phyloP scores from a whole-genome alignment of 2,329 filamentous ascomycete species.

The Hysterium pulicare region DNA sequence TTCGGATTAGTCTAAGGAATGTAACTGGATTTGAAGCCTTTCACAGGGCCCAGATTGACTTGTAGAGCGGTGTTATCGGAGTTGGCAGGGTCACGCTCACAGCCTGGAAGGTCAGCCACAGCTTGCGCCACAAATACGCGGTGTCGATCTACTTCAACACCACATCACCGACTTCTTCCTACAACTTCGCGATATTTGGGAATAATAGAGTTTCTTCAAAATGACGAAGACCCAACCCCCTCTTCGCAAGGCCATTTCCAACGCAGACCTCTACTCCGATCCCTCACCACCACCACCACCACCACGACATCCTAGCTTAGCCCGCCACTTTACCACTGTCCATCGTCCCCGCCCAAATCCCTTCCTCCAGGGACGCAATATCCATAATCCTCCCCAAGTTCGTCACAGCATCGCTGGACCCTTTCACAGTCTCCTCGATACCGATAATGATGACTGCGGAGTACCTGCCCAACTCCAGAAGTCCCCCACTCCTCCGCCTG shows the following conservation, averaged over 20 bases:
- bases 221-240: conserved; percentile 39
- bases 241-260: conserved; percentile 35
- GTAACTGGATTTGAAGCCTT: too few species aligned
- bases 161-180: background rate
- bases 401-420: conserved; percentile 29
- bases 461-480: conserved; percentile 11
- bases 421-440: conserved; percentile 29
- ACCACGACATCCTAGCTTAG: conserved; percentile 25
- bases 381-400: conserved; percentile 8
- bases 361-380: conserved; percentile 13
- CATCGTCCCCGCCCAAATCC: conserved; percentile 14
- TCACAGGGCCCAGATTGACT: too few species aligned
- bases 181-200: background rate
- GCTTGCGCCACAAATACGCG: background rate
- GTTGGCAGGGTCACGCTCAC: too few species aligned
- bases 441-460: conserved; percentile 26
- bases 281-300: conserved; percentile 31
- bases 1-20: too few species aligned
- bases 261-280: conserved; percentile 35
- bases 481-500: conserved; percentile 31
- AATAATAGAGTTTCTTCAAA: too few species aligned
- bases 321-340: conserved; percentile 28
- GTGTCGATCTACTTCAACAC: background rate
- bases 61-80: too few species aligned
- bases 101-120: background rate